Percentiles rank a stretch among this genome's conserved stretches.
Conservation (phyloP, 2,329 filamentous ascomycete genomes). For the Hymenoscyphus linearis region DNA sequence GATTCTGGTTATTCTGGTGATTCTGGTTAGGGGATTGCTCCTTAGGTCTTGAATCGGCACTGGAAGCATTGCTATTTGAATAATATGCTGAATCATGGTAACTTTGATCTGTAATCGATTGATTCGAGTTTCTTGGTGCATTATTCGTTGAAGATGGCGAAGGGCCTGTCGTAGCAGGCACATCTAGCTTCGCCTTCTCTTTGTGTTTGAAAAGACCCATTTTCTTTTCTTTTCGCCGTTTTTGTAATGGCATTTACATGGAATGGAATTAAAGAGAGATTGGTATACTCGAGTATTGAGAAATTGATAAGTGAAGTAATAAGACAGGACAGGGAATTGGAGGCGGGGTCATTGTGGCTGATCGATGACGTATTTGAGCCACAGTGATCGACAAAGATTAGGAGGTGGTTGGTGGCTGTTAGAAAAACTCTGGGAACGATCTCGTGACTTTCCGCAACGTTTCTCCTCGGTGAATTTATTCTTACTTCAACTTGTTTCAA, state of each 20-base stretch:
- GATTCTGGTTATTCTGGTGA: conserved; percentile 6
- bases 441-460: too few relatives aligned
- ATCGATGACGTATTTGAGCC: not conserved
- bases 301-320: not conserved
- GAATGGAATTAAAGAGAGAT: not conserved
- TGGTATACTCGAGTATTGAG: not conserved
- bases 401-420: not conserved
- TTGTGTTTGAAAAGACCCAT: conserved; percentile 24
- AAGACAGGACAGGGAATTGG: not conserved
- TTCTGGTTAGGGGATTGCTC: conserved; percentile 11
- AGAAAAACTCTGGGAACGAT: not conserved
- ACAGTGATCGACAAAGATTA: not conserved
- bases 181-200: conserved; percentile 16
- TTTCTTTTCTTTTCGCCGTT: conserved; percentile 1
- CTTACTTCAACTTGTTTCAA: too few relatives aligned
- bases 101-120: conserved; percentile 13
- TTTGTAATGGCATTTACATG: conserved; percentile 2
- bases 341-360: not conserved
- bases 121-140: not conserved
- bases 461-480: too few relatives aligned
- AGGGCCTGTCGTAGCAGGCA: not conserved
- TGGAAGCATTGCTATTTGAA: conserved; percentile 17
- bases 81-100: conserved; percentile 23
- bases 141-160: conserved; percentile 3
- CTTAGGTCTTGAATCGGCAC: conserved; percentile 12